A percentile compares a stretch with the other conserved stretches of the same genome.
phyloP scores from a whole-genome alignment of 208 protist genomes.

The Leishmania gerbilli region DNA sequence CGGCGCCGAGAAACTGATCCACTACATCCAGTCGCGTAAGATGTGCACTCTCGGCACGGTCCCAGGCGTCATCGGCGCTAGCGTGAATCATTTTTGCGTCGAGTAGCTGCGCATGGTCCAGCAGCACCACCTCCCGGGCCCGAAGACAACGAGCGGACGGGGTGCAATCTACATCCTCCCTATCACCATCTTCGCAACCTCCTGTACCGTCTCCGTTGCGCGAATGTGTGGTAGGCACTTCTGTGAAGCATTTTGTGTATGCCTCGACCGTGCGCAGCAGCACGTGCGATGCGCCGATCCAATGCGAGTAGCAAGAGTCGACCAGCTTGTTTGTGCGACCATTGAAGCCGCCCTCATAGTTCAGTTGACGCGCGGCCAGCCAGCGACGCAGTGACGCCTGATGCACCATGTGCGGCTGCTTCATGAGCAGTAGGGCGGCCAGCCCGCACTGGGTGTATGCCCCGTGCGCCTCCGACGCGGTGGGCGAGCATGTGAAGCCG shows the following conservation, averaged over 20 bases:
- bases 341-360: slow-evolving; percentile 92
- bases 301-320: slow-evolving; percentile 98
- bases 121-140: slow-evolving; percentile 57
- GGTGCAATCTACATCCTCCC: not conserved
- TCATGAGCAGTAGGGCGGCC: slow-evolving; percentile 73
- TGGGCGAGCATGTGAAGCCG: slow-evolving; percentile 76
- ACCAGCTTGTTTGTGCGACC: slow-evolving; percentile 98
- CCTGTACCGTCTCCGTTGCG: not conserved
- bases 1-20: slow-evolving; percentile 42
- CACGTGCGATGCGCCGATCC: slow-evolving; percentile 92
- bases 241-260: slow-evolving; percentile 34
- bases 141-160: slow-evolving; percentile 25
- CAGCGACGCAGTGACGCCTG: slow-evolving; percentile 63
- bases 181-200: not conserved
- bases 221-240: not conserved
- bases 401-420: slow-evolving; percentile 56
- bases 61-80: slow-evolving; percentile 36
- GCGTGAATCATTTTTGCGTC: slow-evolving; percentile 30
- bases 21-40: slow-evolving; percentile 22
- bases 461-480: slow-evolving; percentile 86
- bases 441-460: slow-evolving; percentile 94
- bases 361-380: slow-evolving; percentile 77
- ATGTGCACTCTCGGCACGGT: slow-evolving; percentile 35
- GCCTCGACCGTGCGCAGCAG: slow-evolving; percentile 55
- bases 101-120: slow-evolving; percentile 75